These are phyloP conservation scores for Apostasia shenzhenica DNA, from an alignment of 106 monocot species.

Conservation along the genomic window DNA sequence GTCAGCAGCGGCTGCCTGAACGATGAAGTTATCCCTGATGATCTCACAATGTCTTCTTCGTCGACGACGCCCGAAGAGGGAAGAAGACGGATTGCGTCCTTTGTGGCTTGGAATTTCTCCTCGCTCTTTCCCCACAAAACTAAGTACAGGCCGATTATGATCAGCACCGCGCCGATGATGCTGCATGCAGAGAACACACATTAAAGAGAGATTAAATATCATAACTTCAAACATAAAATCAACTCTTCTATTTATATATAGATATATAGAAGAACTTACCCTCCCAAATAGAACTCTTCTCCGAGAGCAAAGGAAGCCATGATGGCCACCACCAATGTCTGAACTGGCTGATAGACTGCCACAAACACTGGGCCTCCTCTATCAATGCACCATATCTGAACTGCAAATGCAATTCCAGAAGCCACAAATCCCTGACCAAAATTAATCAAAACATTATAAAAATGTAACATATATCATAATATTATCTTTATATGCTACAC, in stretches of 20 bases:
- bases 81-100: conserved; percentile 22
- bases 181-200: conserved; percentile 17
- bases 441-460: too few relatives aligned
- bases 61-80: background rate
- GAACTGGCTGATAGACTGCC: conserved; percentile 95
- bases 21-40: conserved; percentile 20
- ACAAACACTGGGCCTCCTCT: conserved; percentile 97
- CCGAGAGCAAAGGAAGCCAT: conserved; percentile 73
- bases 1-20: conserved; percentile 68
- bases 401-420: conserved; percentile 90
- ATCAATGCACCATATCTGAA: conserved; percentile 99
- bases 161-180: conserved; percentile 83
- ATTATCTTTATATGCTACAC: too few relatives aligned
- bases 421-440: conserved; percentile 74
- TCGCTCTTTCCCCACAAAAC: conserved; percentile 87
- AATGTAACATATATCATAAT: too few relatives aligned
- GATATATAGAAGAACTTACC: conserved; percentile 23
- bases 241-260: background rate
- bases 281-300: conserved; percentile 92
- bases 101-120: conserved; percentile 61
- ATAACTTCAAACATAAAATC: too few relatives aligned
- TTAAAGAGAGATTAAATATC: too few relatives aligned
- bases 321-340: conserved; percentile 93
- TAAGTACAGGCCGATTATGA: conserved; percentile 76
- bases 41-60: conserved; percentile 13